phyloP scores from a whole-genome alignment of 495 filamentous ascomycete genomes.

The Entonaema liquescens region DNA sequence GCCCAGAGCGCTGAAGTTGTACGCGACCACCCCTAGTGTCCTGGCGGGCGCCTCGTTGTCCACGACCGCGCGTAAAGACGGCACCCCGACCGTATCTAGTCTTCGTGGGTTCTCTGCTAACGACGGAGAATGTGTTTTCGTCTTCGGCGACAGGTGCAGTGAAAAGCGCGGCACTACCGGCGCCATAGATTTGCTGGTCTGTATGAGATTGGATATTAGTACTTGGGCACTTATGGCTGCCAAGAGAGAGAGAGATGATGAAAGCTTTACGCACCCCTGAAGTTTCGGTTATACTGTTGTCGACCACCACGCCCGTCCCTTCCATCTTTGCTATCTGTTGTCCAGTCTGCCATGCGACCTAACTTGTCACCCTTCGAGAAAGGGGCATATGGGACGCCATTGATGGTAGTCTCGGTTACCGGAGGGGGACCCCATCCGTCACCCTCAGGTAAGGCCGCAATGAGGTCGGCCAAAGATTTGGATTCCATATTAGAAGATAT shows the following conservation, averaged over 20 bases:
- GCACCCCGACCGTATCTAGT: constrained; percentile 89
- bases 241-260: background rate
- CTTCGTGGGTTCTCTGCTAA: constrained; percentile 87
- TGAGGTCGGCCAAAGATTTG: constrained; percentile 60
- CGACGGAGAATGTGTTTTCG: constrained; percentile 96
- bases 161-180: constrained; percentile 86
- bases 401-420: constrained; percentile 82
- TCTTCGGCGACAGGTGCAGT: constrained; percentile 90
- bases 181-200: constrained; percentile 98
- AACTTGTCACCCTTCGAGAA: constrained; percentile 99
- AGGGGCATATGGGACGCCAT: constrained; percentile 95
- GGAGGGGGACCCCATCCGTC: constrained; percentile 89
- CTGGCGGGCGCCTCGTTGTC: constrained; percentile 75
- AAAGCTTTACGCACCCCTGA: constrained; percentile 71
- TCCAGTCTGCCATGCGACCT: constrained; percentile 99
- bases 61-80: constrained; percentile 86
- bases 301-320: constrained; percentile 78
- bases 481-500: constrained; percentile 33
- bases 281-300: constrained; percentile 89
- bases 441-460: constrained; percentile 64
- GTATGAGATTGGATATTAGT: constrained; percentile 30
- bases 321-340: constrained; percentile 86
- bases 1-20: constrained; percentile 56
- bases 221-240: background rate
- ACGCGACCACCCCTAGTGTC: constrained; percentile 74